Conservation (phyloP, 441 rosid species). For the Gossypium schwendimanii region DNA sequence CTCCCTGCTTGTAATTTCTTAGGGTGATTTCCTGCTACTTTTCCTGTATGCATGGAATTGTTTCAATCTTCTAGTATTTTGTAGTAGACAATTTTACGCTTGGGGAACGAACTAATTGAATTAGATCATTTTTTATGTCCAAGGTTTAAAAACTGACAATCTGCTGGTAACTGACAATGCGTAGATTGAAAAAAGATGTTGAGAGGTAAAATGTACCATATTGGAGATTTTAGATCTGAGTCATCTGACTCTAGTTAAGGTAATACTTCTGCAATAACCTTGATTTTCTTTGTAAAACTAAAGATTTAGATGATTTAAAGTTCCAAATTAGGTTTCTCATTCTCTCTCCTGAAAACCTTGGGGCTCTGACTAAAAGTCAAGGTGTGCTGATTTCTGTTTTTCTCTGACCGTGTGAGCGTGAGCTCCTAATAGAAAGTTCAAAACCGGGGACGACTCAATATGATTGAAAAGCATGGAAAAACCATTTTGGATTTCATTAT, state of each 20-base stretch:
- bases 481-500: slow-evolving; percentile 1
- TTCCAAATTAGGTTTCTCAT: background rate
- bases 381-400: background rate
- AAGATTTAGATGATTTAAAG: background rate
- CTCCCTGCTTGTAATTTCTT: background rate
- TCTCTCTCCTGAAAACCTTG: background rate
- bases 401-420: background rate
- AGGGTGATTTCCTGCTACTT: background rate
- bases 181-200: background rate
- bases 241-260: background rate
- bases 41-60: background rate
- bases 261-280: background rate
- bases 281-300: background rate
- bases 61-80: background rate
- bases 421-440: background rate
- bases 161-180: slow-evolving; percentile 21
- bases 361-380: background rate
- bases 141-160: background rate
- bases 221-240: background rate
- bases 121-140: background rate
- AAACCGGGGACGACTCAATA: background rate
- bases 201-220: background rate
- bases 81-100: slow-evolving; percentile 1
- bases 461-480: background rate
- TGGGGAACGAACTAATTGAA: background rate